Base-by-base conservation (phyloP, 2,329 filamentous ascomycete genomes). In the Colletotrichum siamense region DNA sequence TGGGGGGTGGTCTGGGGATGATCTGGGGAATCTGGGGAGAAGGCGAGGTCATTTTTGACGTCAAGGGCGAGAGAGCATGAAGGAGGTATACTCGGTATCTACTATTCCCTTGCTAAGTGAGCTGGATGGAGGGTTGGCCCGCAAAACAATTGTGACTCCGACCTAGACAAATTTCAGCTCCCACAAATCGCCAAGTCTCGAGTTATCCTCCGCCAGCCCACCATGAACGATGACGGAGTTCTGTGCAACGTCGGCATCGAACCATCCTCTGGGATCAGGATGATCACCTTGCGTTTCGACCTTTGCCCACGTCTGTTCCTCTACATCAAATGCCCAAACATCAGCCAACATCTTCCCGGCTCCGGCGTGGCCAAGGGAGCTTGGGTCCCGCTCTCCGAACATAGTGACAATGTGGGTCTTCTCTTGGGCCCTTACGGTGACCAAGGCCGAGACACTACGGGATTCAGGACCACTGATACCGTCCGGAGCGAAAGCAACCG, bases 311-410 rank as follows among this genome's bases (percentile, higher is more conserved):
- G 76, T 75, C 15, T 76, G 65, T 10, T 77, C 63, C 66, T 81
- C 79, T 12, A 87, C 72, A 73, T 86, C 84, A 74, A 84, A 88
- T 5, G 82, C 82, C 86, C 86, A 88, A 2, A 83, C 82, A 79
- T 87, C 84, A 7, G 79, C 73, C 18, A 85, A 81, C 82, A 87
- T 87, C 74, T 84, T 84, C 1, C 85, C 86, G 0, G 85, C 85
- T 8, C 84, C 85, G 3, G 81, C 84, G 55, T 87, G 85, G 6
- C 86, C 86, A 6, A 84, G 80, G 1, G 82, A 79, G 36, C 82
- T 84, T 2, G 86, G 85, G 70, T 85, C 82, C 9, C 81, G 76
- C 77, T 87, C 86, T 12, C 86, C 86, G 65, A 87, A 87, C 62
- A 85, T 68, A 1, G 85, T 84, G 26, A 87, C 65, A 2, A 88